Percentiles rank a stretch among this genome's conserved stretches.
Conservation (phyloP, 2,329 filamentous ascomycete genomes). For the Penicillium corylophilum region DNA sequence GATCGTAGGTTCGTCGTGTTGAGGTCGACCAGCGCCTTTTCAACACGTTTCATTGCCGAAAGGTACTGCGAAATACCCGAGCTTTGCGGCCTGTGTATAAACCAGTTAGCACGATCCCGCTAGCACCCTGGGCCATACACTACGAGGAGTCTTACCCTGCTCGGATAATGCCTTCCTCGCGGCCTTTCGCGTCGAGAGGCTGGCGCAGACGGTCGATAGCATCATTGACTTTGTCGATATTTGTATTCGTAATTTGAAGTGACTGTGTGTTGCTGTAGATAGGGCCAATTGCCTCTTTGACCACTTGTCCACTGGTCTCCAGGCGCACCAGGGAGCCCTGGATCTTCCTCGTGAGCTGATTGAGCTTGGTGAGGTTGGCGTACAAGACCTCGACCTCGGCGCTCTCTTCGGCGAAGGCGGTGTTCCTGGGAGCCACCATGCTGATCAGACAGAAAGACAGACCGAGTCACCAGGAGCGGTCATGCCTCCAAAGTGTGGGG, state of each 20-base stretch:
- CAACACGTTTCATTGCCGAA: constrained; percentile 82
- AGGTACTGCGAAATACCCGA: constrained; percentile 82
- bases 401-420: constrained; percentile 63
- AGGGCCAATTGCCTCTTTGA: constrained; percentile 87
- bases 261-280: constrained; percentile 90
- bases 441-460: constrained; percentile 18
- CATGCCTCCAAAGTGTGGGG: constrained; percentile 22
- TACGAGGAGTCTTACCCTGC: constrained; percentile 57
- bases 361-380: constrained; percentile 82
- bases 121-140: neutral
- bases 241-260: constrained; percentile 81
- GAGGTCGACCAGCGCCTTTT: constrained; percentile 79
- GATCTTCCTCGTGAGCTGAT: constrained; percentile 91
- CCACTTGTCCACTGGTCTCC: constrained; percentile 83
- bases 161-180: constrained; percentile 88
- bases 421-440: constrained; percentile 58
- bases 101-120: constrained; percentile 1
- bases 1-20: constrained; percentile 86
- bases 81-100: constrained; percentile 63
- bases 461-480: constrained; percentile 15
- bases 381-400: constrained; percentile 67
- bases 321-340: constrained; percentile 80
- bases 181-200: constrained; percentile 87
- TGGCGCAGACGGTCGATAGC: constrained; percentile 87
- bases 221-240: constrained; percentile 80